phyloP scores from a whole-genome alignment of 768 basidiomycete genomes.

The Hericium alpestre region DNA sequence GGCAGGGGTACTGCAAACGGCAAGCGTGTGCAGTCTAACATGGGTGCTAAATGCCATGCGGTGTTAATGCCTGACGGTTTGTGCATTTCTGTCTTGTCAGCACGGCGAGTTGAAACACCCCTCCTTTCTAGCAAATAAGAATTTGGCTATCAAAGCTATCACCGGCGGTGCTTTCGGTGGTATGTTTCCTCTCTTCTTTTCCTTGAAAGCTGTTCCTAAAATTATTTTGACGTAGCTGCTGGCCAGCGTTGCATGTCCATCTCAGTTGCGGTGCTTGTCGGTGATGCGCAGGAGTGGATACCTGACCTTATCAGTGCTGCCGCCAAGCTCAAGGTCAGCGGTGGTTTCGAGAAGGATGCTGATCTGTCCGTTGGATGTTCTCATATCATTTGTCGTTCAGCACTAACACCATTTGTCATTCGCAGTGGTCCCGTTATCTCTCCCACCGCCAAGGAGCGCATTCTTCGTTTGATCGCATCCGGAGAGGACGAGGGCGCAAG shows the following conservation, averaged over 20 bases:
- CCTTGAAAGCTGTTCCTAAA: slow-evolving; percentile 13
- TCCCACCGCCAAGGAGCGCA: slow-evolving; percentile 68
- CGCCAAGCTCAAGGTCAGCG: slow-evolving; percentile 67
- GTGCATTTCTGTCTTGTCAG: too few species aligned
- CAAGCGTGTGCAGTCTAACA: slow-evolving; percentile 57
- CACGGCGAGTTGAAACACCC: too few species aligned
- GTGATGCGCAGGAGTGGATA: slow-evolving; percentile 69
- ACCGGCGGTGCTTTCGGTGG: slow-evolving; percentile 90
- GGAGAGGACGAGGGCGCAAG: slow-evolving; percentile 67
- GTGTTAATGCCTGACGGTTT: slow-evolving; percentile 88
- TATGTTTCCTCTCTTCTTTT: slow-evolving; percentile 19
- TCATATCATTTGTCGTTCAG: background rate
- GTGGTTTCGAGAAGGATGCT: slow-evolving; percentile 79
- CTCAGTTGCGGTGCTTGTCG: slow-evolving; percentile 84
- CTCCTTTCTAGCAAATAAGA: slow-evolving; percentile 67
- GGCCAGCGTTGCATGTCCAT: slow-evolving; percentile 97
- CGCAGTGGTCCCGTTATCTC: slow-evolving; percentile 72
- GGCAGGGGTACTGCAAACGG: slow-evolving; percentile 71
- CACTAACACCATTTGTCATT: background rate
- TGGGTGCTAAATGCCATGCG: slow-evolving; percentile 97
- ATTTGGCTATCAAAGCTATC: slow-evolving; percentile 83
- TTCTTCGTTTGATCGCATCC: slow-evolving; percentile 64
- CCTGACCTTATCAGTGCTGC: slow-evolving; percentile 80
- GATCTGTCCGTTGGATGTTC: slow-evolving; percentile 55
- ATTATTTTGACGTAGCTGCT: slow-evolving; percentile 46